Evolutionary conservation across 2,329 filamentous ascomycete genomes (phyloP).

Genomic region (Calonectria pseudoturangicola): DNA sequence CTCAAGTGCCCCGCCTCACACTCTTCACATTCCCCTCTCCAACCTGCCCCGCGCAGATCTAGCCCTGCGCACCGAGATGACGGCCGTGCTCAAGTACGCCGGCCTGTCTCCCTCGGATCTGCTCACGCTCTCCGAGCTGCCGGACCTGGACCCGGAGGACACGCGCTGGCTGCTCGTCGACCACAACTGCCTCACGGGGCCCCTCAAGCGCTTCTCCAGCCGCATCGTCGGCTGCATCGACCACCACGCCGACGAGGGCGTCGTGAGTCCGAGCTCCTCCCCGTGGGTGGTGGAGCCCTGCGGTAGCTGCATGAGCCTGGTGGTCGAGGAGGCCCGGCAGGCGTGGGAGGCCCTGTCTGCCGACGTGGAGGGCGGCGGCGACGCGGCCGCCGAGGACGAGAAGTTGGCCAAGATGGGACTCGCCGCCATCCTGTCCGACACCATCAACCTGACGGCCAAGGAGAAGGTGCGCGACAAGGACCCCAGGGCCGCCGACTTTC

Average conservation of each 20-base stretch:
- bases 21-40: slow-evolving; percentile 82
- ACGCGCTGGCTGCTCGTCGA: slow-evolving; percentile 86
- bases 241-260: slow-evolving; percentile 84
- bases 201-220: slow-evolving; percentile 70
- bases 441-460: slow-evolving; percentile 76
- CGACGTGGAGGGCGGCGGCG: slow-evolving; percentile 50
- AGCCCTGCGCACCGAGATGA: slow-evolving; percentile 82
- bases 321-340: slow-evolving; percentile 75
- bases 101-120: slow-evolving; percentile 77
- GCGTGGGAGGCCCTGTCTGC: slow-evolving; percentile 73
- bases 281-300: slow-evolving; percentile 78
- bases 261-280: slow-evolving; percentile 66
- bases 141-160: slow-evolving; percentile 69
- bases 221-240: slow-evolving; percentile 81
- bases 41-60: slow-evolving; percentile 83
- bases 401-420: slow-evolving; percentile 81
- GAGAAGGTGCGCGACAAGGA: slow-evolving; percentile 81
- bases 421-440: slow-evolving; percentile 84
- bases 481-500: slow-evolving; percentile 72
- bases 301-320: slow-evolving; percentile 84
- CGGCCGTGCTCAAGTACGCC: slow-evolving; percentile 77
- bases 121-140: slow-evolving; percentile 75
- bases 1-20: slow-evolving; percentile 72
- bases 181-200: slow-evolving; percentile 83
- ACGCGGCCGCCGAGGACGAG: slow-evolving; percentile 65